phyloP scores from a whole-genome alignment of 2,329 filamentous ascomycete species.

The Anisogramma anomala region DNA sequence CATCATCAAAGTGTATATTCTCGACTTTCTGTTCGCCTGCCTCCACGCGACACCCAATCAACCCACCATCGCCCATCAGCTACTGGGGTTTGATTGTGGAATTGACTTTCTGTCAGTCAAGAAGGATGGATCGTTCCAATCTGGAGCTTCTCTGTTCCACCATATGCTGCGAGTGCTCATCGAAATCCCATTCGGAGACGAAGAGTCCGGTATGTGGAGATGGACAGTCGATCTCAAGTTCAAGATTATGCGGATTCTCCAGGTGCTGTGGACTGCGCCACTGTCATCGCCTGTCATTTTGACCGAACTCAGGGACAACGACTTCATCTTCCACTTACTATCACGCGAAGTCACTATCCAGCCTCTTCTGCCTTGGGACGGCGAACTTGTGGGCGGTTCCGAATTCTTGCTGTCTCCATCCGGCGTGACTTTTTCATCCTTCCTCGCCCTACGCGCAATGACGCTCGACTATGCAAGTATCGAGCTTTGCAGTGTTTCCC shows the following conservation, averaged over 20 bases:
- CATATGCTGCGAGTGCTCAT: slow-evolving; percentile 61
- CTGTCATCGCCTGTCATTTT: slow-evolving; percentile 66
- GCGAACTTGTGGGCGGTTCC: slow-evolving; percentile 43
- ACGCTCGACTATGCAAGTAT: slow-evolving; percentile 75
- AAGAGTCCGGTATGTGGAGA: slow-evolving; percentile 44
- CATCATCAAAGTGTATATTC: slow-evolving; percentile 68
- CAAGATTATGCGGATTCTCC: slow-evolving; percentile 60
- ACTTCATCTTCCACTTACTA: slow-evolving; percentile 69
- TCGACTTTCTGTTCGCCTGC: slow-evolving; percentile 77
- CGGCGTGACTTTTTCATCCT: slow-evolving; percentile 60
- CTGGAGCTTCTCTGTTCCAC: slow-evolving; percentile 71
- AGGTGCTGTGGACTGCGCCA: slow-evolving; percentile 72
- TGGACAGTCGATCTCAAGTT: slow-evolving; percentile 62
- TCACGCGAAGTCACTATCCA: slow-evolving; percentile 60
- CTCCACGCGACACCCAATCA: slow-evolving; percentile 61
- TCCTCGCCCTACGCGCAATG: slow-evolving; percentile 64
- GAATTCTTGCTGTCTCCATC: slow-evolving; percentile 60
- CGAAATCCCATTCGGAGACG: slow-evolving; percentile 53
- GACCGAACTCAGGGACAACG: slow-evolving; percentile 65
- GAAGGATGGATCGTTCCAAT: slow-evolving; percentile 57
- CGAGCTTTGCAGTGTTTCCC: slow-evolving; percentile 69
- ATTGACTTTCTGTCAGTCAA: slow-evolving; percentile 58
- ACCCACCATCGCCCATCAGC: slow-evolving; percentile 79
- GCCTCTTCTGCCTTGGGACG: slow-evolving; percentile 63
- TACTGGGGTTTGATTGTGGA: slow-evolving; percentile 77